A percentile compares a stretch with the other conserved stretches of the same genome.
phyloP scores from a whole-genome alignment of 129 eudicot species.

The Pittosporum tobira region DNA sequence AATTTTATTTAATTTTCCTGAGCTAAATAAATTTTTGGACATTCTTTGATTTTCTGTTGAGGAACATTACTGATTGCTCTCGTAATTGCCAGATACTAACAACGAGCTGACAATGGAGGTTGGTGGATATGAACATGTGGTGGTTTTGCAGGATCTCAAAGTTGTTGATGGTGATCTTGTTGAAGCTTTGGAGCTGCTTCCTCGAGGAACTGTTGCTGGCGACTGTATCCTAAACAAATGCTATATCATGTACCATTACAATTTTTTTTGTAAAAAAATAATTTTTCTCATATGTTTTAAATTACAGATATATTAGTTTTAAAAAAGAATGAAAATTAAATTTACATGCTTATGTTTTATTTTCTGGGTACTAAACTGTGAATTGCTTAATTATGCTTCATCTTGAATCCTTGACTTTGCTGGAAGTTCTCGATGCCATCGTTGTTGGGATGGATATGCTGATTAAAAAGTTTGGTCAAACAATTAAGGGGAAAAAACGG shows the following conservation, averaged over 20 bases:
- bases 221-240: constrained; percentile 67
- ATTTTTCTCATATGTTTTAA: no score
- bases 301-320: no score
- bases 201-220: constrained; percentile 74
- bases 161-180: constrained; percentile 90
- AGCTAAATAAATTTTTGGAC: not conserved
- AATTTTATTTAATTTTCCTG: not conserved
- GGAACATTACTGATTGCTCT: constrained; percentile 1
- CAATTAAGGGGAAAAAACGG: constrained; percentile 87
- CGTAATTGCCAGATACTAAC: constrained; percentile 53
- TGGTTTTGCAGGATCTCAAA: constrained; percentile 59
- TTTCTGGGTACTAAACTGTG: not conserved
- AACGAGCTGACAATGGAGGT: constrained; percentile 80
- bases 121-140: constrained; percentile 85
- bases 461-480: constrained; percentile 69
- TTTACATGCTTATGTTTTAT: no score
- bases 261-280: no score
- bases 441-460: constrained; percentile 98
- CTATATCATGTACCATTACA: not conserved
- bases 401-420: constrained; percentile 27
- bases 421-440: constrained; percentile 81
- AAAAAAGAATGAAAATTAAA: no score
- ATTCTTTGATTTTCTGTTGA: not conserved
- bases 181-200: constrained; percentile 64
- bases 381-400: not conserved